phyloP scores from a whole-genome alignment of 75 land plant species.

The Picea sitchensis region DNA sequence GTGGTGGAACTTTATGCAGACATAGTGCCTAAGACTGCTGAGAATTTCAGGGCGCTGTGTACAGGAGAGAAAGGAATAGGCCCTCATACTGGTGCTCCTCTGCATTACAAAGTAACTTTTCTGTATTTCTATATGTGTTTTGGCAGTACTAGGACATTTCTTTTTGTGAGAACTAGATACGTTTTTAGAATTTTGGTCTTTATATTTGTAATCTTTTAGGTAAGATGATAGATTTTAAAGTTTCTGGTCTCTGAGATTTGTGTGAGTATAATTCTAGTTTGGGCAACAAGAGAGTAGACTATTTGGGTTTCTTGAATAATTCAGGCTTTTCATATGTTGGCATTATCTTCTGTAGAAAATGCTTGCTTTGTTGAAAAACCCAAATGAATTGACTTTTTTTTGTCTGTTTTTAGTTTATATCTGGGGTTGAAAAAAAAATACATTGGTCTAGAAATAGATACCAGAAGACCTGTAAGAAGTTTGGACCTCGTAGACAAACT shows the following conservation, averaged over 20 bases:
- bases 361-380: background rate
- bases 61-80: slow-evolving; percentile 41
- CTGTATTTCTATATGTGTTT: background rate
- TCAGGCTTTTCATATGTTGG: background rate
- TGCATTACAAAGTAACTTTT: slow-evolving; percentile 29
- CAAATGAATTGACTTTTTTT: background rate
- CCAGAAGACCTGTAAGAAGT: background rate
- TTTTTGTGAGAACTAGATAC: background rate
- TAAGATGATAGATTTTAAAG: no score
- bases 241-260: no score
- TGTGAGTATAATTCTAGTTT: background rate
- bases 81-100: slow-evolving; percentile 25
- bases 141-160: background rate
- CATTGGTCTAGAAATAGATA: background rate
- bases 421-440: background rate
- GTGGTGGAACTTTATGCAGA: slow-evolving; percentile 36
- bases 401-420: background rate
- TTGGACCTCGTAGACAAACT: background rate
- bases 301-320: background rate
- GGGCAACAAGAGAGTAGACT: background rate
- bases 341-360: background rate
- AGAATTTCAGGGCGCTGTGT: slow-evolving; percentile 49
- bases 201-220: no score
- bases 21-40: slow-evolving; percentile 35
- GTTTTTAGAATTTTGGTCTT: background rate